phyloP scores from a whole-genome alignment of 345 rosid species.

The Eucalyptus caleyi region DNA sequence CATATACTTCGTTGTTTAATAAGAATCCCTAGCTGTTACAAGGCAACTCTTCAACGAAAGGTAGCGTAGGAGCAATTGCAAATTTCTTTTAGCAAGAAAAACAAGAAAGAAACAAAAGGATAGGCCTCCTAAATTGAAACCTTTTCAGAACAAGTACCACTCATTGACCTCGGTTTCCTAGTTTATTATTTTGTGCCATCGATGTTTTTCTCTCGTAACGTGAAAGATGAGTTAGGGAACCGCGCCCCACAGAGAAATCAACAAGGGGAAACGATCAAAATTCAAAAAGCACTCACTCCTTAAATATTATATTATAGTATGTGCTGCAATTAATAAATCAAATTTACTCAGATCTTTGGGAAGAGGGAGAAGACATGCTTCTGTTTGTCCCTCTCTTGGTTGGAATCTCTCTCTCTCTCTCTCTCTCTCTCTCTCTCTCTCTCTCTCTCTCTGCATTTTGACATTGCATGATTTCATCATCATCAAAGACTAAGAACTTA shows the following conservation, averaged over 20 bases:
- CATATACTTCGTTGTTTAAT: not conserved
- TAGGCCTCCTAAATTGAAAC: not conserved
- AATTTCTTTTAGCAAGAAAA: constrained; percentile 2
- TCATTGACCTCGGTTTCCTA: constrained; percentile 32
- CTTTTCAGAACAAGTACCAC: not conserved
- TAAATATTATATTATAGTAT: not conserved
- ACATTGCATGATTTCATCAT: constrained; percentile 24
- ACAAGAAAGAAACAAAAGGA: not conserved
- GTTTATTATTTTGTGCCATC: not conserved
- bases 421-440: not conserved
- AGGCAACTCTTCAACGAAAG: not conserved
- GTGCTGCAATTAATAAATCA: constrained; percentile 3
- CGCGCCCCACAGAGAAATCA: constrained; percentile 34
- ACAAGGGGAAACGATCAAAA: constrained; percentile 71
- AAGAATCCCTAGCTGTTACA: not conserved
- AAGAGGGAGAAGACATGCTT: constrained; percentile 26
- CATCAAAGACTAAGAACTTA: constrained; percentile 14
- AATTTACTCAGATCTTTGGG: constrained; percentile 29
- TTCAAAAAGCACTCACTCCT: constrained; percentile 19
- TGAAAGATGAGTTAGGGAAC: constrained; percentile 1
- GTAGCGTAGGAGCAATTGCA: constrained; percentile 1
- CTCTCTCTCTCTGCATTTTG: constrained; percentile 1
- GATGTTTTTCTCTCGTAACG: not conserved
- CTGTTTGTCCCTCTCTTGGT: constrained; percentile 61
- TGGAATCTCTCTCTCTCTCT: constrained; percentile 35